Evolutionary conservation across 345 rosid species (phyloP), one percentile per base, ranked within the genome.

Genomic region (Sisymbrium irio): DNA sequence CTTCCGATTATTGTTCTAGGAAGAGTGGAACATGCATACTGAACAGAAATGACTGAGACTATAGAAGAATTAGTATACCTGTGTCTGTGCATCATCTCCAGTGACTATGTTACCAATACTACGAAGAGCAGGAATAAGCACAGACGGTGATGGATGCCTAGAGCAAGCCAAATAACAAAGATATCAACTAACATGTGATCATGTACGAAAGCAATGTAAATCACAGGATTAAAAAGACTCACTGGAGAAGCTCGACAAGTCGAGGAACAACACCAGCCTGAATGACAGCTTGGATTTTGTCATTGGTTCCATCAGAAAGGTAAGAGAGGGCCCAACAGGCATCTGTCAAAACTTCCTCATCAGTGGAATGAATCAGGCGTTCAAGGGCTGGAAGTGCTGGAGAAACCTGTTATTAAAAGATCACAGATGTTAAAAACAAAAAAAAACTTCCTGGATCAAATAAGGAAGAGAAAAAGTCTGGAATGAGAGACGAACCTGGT

Each of bases 271-370:
- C 96, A 41, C 89, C 87, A 36, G 97, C 93, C 66, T 90, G 91
- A 73, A 95, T 89, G 54, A 95, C 98, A 78, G 92, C 85, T 83
- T 95, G 97, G 72, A 95, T 92, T 85, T 92, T 92, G 81, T 92
- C 99, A 82, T 95, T 95, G 27, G 93, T 88, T 27, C 99, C 99
- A 83, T 95, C 98, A 67, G 97, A 92, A 35, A 95, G 89, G 76
- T 92, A 95, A 6, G 97, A 95, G 35, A 95, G 90, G 8, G 98
- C 98, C 99, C 99, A 95, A 69, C 99, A 95, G 32, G 98, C 94
- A 81, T 92, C 99, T 2, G 97, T 92, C 75, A 95, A 80, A 65
- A 95, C 99, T 85, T 95, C 99, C 72, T 95, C 99, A 69, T 95
- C 99, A 67, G 79, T 88, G 2, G 97, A 92, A 81, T 92, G 91